A percentile compares a stretch with the other conserved stretches of the same genome.
These are phyloP conservation scores for Lagerstroemia speciosa DNA, from an alignment of 345 rosid genomes.

Conservation along the genomic window DNA sequence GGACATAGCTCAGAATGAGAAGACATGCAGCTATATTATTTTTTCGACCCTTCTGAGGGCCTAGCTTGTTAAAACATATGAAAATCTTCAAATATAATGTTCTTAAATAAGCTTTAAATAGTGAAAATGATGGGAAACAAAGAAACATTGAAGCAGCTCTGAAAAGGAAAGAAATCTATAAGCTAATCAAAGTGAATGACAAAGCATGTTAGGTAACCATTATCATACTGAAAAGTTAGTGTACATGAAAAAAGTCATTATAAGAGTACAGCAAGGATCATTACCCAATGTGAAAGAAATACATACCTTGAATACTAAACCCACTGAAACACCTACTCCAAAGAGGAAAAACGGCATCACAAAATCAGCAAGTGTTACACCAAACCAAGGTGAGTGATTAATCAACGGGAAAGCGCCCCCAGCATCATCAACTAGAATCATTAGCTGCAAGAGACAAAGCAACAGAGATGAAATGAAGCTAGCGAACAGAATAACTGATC, in stretches of 20 bases:
- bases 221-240: not conserved
- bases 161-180: too few species aligned
- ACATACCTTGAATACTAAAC: slow-evolving; percentile 38
- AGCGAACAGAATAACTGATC: not conserved
- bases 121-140: not conserved
- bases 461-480: not conserved
- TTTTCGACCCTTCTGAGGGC: not conserved
- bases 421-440: slow-evolving; percentile 55
- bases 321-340: slow-evolving; percentile 42
- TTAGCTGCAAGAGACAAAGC: slow-evolving; percentile 27
- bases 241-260: not conserved
- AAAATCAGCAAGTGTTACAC: slow-evolving; percentile 45
- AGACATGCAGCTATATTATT: not conserved
- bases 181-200: too few species aligned
- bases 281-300: not conserved
- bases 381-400: slow-evolving; percentile 60
- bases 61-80: not conserved
- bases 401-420: slow-evolving; percentile 56
- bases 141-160: not conserved
- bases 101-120: not conserved
- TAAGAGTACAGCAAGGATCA: not conserved
- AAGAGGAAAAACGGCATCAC: slow-evolving; percentile 62
- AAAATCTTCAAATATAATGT: not conserved
- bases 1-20: not conserved
- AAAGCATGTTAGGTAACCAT: too few species aligned